Evolutionary conservation across 192 early-diverging fungal genomes (phyloP), one percentile per base, ranked within the genome.

Genomic region (Coemansia pectinata): DNA sequence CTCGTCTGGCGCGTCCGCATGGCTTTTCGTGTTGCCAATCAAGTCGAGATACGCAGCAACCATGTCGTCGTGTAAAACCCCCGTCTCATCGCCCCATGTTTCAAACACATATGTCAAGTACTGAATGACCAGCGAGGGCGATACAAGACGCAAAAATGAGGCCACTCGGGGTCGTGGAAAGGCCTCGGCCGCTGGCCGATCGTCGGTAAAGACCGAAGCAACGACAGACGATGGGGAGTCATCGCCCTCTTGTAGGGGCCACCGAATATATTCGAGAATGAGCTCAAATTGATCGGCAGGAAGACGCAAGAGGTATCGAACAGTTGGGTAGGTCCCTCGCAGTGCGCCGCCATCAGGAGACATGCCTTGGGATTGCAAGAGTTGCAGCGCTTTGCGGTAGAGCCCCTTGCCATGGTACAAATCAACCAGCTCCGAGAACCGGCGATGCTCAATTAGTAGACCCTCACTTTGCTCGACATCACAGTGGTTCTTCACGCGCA

Each of bases 401-500:
- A 93, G 87, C 9, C 91, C 92, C 72, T 96, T 96, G 65, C 91
- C 91, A 47, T 92, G 86, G 77, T 98, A 99, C 55, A 99, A 85
- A 66, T 97, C 96, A n/a, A 97, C 91, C 14, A 99, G 77, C 78
- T 97, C 96, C 36, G 81, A 74, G 67, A 90, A 90, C 82, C 94
- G 95, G 85, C 89, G 87, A 65, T 87, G 85, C 36, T 91, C 87
- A 34, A 91, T 76, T 69, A 99, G 83, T 17, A 98, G 81, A 36
- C 72, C 85, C 73, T 96, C 96, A 52, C 89, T 89, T 57, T 92
- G 89, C 67, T 93, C 87, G 2, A 96, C 85, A 71, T 96, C 91
- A 73, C 96, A 98, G 42, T 77, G 40, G 77, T 91, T 89, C 70
- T 96, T 97, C 0, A 98, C 93, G 27, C 96, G 87, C 52, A 99